Base-by-base conservation (phyloP, 257 asterid species). In the Salvia rosmarinus region DNA sequence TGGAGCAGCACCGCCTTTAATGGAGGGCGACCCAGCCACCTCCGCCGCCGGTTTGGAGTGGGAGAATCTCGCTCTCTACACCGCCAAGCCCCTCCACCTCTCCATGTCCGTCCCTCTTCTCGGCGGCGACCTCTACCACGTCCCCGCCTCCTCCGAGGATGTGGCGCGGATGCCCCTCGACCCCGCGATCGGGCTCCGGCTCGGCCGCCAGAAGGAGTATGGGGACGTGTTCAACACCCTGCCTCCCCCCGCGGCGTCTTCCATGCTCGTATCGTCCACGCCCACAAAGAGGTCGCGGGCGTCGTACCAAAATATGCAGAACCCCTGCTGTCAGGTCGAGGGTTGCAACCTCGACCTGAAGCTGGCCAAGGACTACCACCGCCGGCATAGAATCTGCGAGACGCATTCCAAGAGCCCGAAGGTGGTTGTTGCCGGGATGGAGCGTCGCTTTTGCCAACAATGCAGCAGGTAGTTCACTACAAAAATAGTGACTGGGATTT, bases 401-500 rank as follows among this genome's bases (percentile, higher is more conserved):
- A 37, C 42, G 30, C 96, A 91, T 66, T 89, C 96, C 8, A 91
- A 87, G 63, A 82, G 89, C 78, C 90, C 95, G 0, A 80, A 43
- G 77, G 95, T 89, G 8, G 40, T 81, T 4, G 89, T 91, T 0
- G 85, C 85, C 0, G 96, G 98, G 4, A 57, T 84, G 65, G 94
- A 87, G 20, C 88, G 84, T 6, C 79, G 95, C 6, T 91, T 91
- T 46, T 91, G 95, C 82, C 98, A 89, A 50, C 96, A 87, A 71
- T 91, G 98, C 81, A 89, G 96, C 96, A 87, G 93, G 96, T 39
- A 2, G 30, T 25, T n/a, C n/a, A n/a, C n/a, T n/a, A n/a, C n/a
- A n/a, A n/a, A n/a, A n/a, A n/a, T n/a, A n/a, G n/a, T n/a, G n/a
- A n/a, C n/a, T n/a, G n/a, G n/a, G n/a, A n/a, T n/a, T n/a, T n/a